A percentile compares a stretch with the other conserved stretches of the same genome.
Conservation (phyloP, 495 filamentous ascomycete genomes). For the Hypoxylon lienhwacheense region DNA sequence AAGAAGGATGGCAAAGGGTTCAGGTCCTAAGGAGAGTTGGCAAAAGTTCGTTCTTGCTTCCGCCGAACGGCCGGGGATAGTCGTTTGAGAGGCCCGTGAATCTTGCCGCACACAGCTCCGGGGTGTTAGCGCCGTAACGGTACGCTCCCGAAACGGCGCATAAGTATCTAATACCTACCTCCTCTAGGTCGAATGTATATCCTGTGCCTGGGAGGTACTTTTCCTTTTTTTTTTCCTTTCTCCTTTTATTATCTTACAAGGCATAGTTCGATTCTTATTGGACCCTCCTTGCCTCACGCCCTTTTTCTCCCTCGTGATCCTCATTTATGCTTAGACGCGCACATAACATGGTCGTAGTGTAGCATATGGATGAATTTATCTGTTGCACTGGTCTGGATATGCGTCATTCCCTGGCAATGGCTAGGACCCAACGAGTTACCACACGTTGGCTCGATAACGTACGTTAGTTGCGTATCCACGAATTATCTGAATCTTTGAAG, state of each 20-base stretch:
- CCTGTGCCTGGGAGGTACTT: no score
- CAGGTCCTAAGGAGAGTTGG: conserved; percentile 4
- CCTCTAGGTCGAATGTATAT: conserved; percentile 12
- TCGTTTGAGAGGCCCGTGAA: not conserved
- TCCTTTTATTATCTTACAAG: conserved; percentile 20
- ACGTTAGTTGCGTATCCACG: conserved; percentile 9
- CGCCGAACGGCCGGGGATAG: conserved; percentile 21
- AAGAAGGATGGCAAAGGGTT: not conserved
- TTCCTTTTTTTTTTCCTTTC: no score
- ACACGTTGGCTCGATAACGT: no score
- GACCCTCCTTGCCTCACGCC: not conserved
- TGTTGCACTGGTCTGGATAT: not conserved
- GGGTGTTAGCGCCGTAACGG: conserved; percentile 6
- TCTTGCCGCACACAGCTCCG: conserved; percentile 22
- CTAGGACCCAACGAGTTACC: no score
- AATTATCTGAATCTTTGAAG: conserved; percentile 9
- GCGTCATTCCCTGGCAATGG: conserved; percentile 14
- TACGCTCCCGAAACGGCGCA: conserved; percentile 18
- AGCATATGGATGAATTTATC: not conserved
- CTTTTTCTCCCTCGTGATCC: conserved; percentile 8
- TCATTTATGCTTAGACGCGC: not conserved
- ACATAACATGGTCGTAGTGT: not conserved
- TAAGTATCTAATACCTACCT: no score
- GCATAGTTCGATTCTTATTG: conserved; percentile 28
- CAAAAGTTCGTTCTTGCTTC: not conserved